Evolutionary conservation across 2,329 filamentous ascomycete genomes (phyloP), one percentile per base, ranked within the genome.

Genomic region (Lasiodiplodia sp.): DNA sequence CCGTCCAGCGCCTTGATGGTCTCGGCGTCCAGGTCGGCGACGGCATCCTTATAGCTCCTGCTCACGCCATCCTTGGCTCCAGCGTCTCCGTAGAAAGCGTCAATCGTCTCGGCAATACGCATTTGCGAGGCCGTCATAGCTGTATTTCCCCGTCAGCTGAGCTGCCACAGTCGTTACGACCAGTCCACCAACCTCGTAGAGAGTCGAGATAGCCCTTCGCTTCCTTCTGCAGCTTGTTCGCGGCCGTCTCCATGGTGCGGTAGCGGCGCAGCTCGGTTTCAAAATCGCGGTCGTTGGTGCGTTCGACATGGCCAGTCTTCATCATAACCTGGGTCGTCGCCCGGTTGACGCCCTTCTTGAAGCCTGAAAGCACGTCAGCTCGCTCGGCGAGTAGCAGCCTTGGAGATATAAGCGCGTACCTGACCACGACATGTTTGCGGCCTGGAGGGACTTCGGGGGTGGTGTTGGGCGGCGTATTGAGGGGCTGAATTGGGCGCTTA

Each of bases 281-380:
- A 81, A 98, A 99, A 80, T 98, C 96, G 74, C 96, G 93, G 83
- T 99, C 96, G 80, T 95, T 97, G 31, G 96, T 99, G 84, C 96
- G 95, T 83, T 99, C 96, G 75, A 99, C 96, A 85, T 98, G 96
- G 70, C 96, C 93, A 89, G 74, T 97, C 88, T 99, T 99, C 95
- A 99, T 98, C 93, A 99, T 97, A 71, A 98, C 95, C 90, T 97
- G 94, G 84, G 96, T 99, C 82, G 95, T 97, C 76, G 95, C 95
- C 85, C 96, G 93, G 86, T 96, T 95, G 85, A 98, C 94, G 90
- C 96, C 96, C 82, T 97, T 97, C 85, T 96, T 94, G 85, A 94
- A 95, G 72, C 91, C 91, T 92, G 71, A n/a, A 34, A 23, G 28
- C 53, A 18, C 23, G 71, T 78, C 64, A 79, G 76, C 70, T 37